Conservation (phyloP, 371 early-diverging fungal genomes). For the Circinella minor region DNA sequence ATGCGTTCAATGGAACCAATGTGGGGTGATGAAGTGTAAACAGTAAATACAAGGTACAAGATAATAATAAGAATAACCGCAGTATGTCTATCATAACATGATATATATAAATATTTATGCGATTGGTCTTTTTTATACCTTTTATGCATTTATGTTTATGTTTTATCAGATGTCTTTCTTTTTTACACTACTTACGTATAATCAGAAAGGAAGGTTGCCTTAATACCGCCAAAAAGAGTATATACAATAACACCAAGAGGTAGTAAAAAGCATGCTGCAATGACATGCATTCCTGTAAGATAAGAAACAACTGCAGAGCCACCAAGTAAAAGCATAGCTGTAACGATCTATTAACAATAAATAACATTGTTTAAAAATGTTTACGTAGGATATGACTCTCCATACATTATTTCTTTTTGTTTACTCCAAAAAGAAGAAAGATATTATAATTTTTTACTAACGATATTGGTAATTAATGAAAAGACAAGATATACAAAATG, state of each 20-base stretch:
- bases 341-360: constrained; percentile 49
- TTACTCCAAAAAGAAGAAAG: too few species aligned
- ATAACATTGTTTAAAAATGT: too few species aligned
- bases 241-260: constrained; percentile 73
- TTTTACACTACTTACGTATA: constrained; percentile 42
- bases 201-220: constrained; percentile 76
- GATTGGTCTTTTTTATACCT: too few species aligned
- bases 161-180: too few species aligned
- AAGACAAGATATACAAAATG: constrained; percentile 66
- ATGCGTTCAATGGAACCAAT: constrained; percentile 69
- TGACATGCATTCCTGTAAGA: constrained; percentile 70
- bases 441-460: too few species aligned
- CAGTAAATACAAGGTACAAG: constrained; percentile 67
- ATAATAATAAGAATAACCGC: constrained; percentile 70
- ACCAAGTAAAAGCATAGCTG: constrained; percentile 72
- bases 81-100: constrained; percentile 52
- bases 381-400: too few species aligned
- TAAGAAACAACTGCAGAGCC: constrained; percentile 71
- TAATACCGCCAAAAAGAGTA: constrained; percentile 71
- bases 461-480: constrained; percentile 59
- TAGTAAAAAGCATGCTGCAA: constrained; percentile 69
- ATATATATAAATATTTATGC: too few species aligned
- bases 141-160: too few species aligned
- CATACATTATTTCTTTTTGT: too few species aligned
- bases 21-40: constrained; percentile 59